A percentile compares a stretch with the other conserved stretches of the same genome.
Evolutionary conservation across 2,329 filamentous ascomycete genomes (phyloP).

Genomic region (Stachybotrys echinatus): DNA sequence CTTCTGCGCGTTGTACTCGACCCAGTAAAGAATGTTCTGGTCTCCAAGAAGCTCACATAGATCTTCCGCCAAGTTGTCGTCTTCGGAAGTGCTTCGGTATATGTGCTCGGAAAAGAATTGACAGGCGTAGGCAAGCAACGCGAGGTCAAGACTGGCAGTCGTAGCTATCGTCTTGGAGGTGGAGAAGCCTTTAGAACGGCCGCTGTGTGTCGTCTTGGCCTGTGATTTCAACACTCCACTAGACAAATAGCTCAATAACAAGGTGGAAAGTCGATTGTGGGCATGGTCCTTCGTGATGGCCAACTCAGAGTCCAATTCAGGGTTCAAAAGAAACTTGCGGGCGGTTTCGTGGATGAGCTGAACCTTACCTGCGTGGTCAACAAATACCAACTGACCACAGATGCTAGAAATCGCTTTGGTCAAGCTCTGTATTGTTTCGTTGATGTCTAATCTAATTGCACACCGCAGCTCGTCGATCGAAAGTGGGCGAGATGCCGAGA

Average conservation of each 20-base stretch:
- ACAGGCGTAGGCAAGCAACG: neutral
- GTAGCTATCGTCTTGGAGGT: neutral
- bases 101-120: neutral
- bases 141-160: neutral
- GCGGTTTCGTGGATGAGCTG: constrained; percentile 1
- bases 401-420: neutral
- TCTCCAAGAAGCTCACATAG: neutral
- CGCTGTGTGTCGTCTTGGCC: neutral
- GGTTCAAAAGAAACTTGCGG: neutral
- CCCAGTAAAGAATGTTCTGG: neutral
- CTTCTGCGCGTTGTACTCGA: neutral
- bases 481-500: neutral
- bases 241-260: neutral
- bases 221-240: neutral
- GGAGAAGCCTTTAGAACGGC: neutral
- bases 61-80: neutral
- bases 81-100: neutral
- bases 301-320: neutral
- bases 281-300: neutral
- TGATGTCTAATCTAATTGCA: neutral
- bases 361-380: neutral
- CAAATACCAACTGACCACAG: neutral
- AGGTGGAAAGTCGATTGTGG: neutral
- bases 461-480: neutral
- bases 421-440: neutral